These are phyloP conservation scores for Urochloa ruziziensis DNA, from an alignment of 176 grass and related monocot genomes.

Conservation along the genomic window DNA sequence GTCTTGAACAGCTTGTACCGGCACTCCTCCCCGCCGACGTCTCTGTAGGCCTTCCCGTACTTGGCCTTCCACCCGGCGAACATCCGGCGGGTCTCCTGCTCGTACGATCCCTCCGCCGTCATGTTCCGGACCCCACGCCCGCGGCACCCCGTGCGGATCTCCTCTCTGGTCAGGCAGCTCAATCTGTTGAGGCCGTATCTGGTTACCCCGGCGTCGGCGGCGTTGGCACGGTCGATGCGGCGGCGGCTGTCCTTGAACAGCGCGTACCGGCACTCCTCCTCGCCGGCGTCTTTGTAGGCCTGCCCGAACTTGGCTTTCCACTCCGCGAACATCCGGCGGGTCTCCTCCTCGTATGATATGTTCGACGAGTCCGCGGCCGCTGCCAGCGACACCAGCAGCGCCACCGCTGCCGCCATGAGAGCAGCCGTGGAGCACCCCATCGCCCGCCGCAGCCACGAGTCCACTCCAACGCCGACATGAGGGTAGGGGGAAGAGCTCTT, in stretches of 20 bases:
- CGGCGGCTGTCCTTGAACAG: not conserved
- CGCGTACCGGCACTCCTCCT: conserved; percentile 34
- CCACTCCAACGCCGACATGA: too few species aligned
- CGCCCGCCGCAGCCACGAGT: too few species aligned
- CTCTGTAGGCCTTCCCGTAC: not conserved
- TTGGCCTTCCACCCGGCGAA: conserved; percentile 10
- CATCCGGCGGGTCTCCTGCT: conserved; percentile 1
- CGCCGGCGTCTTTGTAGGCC: not conserved
- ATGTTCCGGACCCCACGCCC: not conserved
- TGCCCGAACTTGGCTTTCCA: not conserved
- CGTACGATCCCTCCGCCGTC: not conserved
- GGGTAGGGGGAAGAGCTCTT: too few species aligned
- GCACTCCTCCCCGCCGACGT: not conserved
- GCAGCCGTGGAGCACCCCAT: too few species aligned
- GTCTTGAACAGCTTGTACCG: not conserved
- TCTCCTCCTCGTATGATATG: conserved; percentile 3
- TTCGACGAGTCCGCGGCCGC: too few species aligned
- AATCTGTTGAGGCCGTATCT: not conserved
- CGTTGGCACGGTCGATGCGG: not conserved
- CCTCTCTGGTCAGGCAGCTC: not conserved
- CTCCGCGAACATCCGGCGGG: not conserved
- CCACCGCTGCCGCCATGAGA: too few species aligned
- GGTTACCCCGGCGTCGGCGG: not conserved
- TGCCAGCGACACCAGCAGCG: too few species aligned
- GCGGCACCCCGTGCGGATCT: not conserved